Conservation (phyloP, 2,329 filamentous ascomycete genomes). For the Aspergillus pseudonomiae region DNA sequence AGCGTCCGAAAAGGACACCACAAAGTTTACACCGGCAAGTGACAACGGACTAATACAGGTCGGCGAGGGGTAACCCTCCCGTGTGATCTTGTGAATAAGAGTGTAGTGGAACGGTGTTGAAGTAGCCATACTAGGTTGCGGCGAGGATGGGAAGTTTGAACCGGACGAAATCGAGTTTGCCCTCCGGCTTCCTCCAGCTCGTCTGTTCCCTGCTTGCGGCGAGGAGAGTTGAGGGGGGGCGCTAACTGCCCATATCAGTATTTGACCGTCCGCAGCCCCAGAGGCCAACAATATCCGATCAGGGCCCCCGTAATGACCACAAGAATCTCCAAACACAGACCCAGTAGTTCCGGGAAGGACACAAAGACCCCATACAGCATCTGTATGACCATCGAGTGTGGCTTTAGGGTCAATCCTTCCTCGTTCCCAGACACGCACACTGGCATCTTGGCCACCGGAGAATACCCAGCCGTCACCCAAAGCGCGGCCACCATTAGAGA, state of each 20-base stretch:
- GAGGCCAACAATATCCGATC: conserved; percentile 90
- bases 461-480: conserved; percentile 98
- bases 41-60: conserved; percentile 94
- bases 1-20: conserved; percentile 89
- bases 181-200: conserved; percentile 75
- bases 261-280: conserved; percentile 84
- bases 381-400: conserved; percentile 89
- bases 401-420: conserved; percentile 94
- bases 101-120: conserved; percentile 85
- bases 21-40: conserved; percentile 79
- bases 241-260: conserved; percentile 93
- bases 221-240: conserved; percentile 84
- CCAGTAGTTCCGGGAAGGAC: conserved; percentile 84
- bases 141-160: conserved; percentile 85
- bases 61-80: conserved; percentile 71
- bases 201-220: conserved; percentile 72
- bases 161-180: conserved; percentile 94
- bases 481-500: conserved; percentile 83
- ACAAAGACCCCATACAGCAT: conserved; percentile 94
- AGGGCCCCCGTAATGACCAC: conserved; percentile 72
- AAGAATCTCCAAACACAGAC: conserved; percentile 73
- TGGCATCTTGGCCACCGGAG: conserved; percentile 92
- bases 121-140: conserved; percentile 84
- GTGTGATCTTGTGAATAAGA: conserved; percentile 81
- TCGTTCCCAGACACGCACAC: conserved; percentile 92